Evolutionary conservation across 2,329 filamentous ascomycete species (phyloP).

Genomic region (Beauveria bassiana): DNA sequence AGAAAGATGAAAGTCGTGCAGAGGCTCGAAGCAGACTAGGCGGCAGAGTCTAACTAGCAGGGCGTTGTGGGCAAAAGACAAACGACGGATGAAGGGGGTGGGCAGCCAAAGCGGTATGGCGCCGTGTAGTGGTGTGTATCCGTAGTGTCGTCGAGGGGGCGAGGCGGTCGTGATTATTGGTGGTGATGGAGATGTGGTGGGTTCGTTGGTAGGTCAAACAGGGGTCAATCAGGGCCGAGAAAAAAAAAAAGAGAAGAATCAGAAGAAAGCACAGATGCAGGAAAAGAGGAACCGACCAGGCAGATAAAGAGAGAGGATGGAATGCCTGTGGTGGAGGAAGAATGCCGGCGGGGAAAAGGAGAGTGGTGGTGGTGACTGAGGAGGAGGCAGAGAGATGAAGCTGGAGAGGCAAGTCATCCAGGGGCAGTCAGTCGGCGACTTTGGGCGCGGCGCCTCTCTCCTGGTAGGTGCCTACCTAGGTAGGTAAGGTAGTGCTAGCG

Average conservation of each 20-base stretch:
- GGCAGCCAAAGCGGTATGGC: neutral
- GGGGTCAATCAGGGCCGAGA: neutral
- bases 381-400: conserved; percentile 1
- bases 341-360: neutral
- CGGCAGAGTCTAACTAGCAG: neutral
- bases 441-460: neutral
- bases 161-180: conserved; percentile 6
- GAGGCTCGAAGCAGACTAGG: conserved; percentile 7
- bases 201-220: neutral
- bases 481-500: neutral
- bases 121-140: conserved; percentile 1
- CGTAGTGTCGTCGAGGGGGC: neutral
- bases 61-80: neutral
- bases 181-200: conserved; percentile 7
- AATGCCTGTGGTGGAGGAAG: neutral
- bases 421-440: neutral
- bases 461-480: neutral
- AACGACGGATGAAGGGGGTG: conserved; percentile 1
- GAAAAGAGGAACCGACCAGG: neutral
- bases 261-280: neutral
- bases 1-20: conserved; percentile 4
- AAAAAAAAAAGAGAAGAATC: neutral
- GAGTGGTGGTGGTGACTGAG: neutral
- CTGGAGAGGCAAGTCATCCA: conserved; percentile 1
- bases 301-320: conserved; percentile 2